These are phyloP conservation scores for Coemansia sp. DNA, from an alignment of 192 early-diverging fungal genomes.

Conservation along the genomic window DNA sequence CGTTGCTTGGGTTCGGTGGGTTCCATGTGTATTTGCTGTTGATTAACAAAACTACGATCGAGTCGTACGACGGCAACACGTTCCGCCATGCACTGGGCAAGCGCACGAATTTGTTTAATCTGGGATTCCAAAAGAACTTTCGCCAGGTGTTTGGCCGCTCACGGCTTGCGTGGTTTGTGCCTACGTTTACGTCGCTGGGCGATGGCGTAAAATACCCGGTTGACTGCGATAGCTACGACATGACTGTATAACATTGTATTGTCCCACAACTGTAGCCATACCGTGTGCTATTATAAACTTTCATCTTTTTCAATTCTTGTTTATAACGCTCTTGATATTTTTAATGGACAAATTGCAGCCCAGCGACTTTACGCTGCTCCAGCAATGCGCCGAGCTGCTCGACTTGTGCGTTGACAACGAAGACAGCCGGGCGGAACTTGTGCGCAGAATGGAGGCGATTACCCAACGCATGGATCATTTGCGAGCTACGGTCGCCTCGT, in stretches of 20 bases:
- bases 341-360: conserved; percentile 43
- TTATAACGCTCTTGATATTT: neutral
- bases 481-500: conserved; percentile 25
- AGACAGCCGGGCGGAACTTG: conserved; percentile 47
- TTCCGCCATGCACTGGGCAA: conserved; percentile 2
- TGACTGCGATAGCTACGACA: conserved; percentile 51
- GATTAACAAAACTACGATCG: conserved; percentile 49
- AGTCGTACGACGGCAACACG: conserved; percentile 25
- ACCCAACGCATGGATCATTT: conserved; percentile 38
- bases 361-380: conserved; percentile 50
- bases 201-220: conserved; percentile 58
- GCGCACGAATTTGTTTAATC: conserved; percentile 49
- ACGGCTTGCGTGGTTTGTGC: conserved; percentile 59
- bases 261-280: neutral
- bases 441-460: conserved; percentile 41
- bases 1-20: conserved; percentile 29
- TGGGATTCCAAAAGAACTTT: conserved; percentile 53
- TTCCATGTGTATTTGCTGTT: conserved; percentile 46
- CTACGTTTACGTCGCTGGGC: conserved; percentile 53
- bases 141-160: conserved; percentile 58
- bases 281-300: too few relatives aligned
- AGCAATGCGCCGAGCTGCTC: conserved; percentile 44
- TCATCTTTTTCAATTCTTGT: too few relatives aligned
- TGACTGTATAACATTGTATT: neutral
- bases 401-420: conserved; percentile 37